Evolutionary conservation across 1,284 basidiomycete genomes (phyloP), one percentile per base, ranked within the genome.

Genomic region (Pulveroboletus sp.): DNA sequence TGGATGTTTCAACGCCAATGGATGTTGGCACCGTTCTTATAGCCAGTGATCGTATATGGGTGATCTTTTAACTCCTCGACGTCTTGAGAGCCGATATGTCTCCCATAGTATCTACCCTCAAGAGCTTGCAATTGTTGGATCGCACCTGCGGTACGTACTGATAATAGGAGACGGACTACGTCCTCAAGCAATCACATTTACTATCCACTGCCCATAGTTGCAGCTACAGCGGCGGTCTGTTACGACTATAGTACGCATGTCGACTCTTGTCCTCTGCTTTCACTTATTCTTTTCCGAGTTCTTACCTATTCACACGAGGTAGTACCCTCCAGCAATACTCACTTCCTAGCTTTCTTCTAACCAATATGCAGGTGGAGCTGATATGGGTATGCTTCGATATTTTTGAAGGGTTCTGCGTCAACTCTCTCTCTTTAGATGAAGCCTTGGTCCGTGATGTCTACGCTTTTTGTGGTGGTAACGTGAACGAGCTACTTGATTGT

Each of bases 401-500:
- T 36, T 22, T 17, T 18, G 22, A 22, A 15, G 43, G 8, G 36
- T 44, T 47, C 6, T n/a, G 5, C 4, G 26, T 25, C n/a, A 57
- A 40, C 20, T 20, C 31, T 31, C 14, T 22, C n/a, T n/a, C n/a
- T n/a, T 39, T 29, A 59, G 57, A 33, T 51, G 40, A 57, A 35
- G 17, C 29, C 49, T 5, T 59, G 57, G 55, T 52, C 55, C 2
- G 12, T 7, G 11, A 52, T 59, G 42, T 52, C 57, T 9, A 48
- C 44, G 10, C 44, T 57, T n/a, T 58, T 58, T 28, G 11, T 58
- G 7, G 25, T 48, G 44, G 57, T 57, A 58, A 49, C 8, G n/a
- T 29, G 8, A 22, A 31, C 8, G 43, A 39, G 4, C n/a, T 31
- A 31, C 43, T 24, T 14, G 18, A 8, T 29, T 29, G 11, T 5